Evolutionary conservation across 768 basidiomycete genomes (phyloP).

Genomic region (Cystoderma amianthinum): DNA sequence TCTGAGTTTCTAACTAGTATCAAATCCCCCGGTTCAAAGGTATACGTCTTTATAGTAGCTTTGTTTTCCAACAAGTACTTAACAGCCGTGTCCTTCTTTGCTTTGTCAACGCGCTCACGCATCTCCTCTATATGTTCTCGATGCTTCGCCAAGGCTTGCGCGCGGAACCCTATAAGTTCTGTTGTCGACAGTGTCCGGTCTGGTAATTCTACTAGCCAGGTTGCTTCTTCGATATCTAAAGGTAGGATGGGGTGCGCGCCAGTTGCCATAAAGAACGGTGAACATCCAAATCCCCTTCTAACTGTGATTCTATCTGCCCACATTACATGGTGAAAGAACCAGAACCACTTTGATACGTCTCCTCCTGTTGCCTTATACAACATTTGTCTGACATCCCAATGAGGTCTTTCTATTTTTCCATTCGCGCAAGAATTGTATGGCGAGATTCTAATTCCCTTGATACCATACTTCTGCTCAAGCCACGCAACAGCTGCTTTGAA

Average conservation of each 20-base stretch:
- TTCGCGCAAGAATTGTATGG: constrained; percentile 16
- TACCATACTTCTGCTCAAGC: constrained; percentile 14
- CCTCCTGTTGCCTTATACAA: constrained; percentile 25
- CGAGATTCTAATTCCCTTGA: constrained; percentile 15
- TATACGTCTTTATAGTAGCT: constrained; percentile 13
- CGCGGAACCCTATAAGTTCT: constrained; percentile 13
- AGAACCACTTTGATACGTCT: constrained; percentile 22
- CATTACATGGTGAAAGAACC: constrained; percentile 14
- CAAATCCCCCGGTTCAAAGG: constrained; percentile 22
- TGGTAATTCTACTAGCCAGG: constrained; percentile 16
- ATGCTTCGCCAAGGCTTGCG: constrained; percentile 15
- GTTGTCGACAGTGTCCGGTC: constrained; percentile 11
- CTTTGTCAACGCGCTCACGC: constrained; percentile 7
- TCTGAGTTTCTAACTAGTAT: constrained; percentile 25
- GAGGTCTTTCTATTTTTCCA: constrained; percentile 11
- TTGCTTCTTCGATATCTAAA: constrained; percentile 22
- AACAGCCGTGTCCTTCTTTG: constrained; percentile 8
- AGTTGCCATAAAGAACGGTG: constrained; percentile 21
- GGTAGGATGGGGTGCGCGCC: constrained; percentile 24
- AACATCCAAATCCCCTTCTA: constrained; percentile 17
- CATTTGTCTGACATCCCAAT: constrained; percentile 22
- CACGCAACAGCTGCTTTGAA: constrained; percentile 11
- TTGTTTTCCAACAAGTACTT: constrained; percentile 11
- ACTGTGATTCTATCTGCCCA: constrained; percentile 30
- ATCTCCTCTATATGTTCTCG: constrained; percentile 5